Percentiles rank a stretch among this genome's conserved stretches.
Evolutionary conservation across 345 rosid genomes (phyloP).

Genomic region (Euphorbia pulcherrima): DNA sequence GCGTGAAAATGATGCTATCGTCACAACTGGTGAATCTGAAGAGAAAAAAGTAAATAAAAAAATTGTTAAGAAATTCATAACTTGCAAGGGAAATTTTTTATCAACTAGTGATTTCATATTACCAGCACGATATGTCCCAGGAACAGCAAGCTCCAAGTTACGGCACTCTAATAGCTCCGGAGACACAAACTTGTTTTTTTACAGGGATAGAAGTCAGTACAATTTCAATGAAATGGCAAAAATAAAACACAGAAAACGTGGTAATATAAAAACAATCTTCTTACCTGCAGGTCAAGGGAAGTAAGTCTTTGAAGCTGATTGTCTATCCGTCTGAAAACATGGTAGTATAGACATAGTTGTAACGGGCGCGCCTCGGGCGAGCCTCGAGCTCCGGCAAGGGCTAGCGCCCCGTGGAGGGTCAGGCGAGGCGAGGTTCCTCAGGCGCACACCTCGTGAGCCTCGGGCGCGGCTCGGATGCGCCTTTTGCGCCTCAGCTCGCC

Average conservation of each 20-base stretch:
- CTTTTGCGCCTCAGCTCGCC: too few species aligned
- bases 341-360: too few species aligned
- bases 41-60: neutral
- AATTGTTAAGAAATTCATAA: neutral
- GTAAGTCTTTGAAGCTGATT: slow-evolving; percentile 90
- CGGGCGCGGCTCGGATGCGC: too few species aligned
- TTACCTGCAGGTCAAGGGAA: slow-evolving; percentile 88
- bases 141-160: slow-evolving; percentile 93
- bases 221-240: slow-evolving; percentile 9
- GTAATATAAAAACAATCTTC: slow-evolving; percentile 12
- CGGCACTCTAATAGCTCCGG: slow-evolving; percentile 88
- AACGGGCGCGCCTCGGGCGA: too few species aligned
- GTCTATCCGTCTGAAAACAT: slow-evolving; percentile 91
- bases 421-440: too few species aligned
- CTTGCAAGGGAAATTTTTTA: slow-evolving; percentile 10
- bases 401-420: too few species aligned
- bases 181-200: slow-evolving; percentile 72
- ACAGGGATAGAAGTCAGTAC: slow-evolving; percentile 18
- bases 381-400: too few species aligned
- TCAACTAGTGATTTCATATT: slow-evolving; percentile 19
- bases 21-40: slow-evolving; percentile 81
- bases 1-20: slow-evolving; percentile 82
- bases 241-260: neutral
- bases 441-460: too few species aligned
- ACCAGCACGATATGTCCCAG: slow-evolving; percentile 96